Evolutionary conservation across 106 monocot genomes (phyloP).

Genomic region (Acorus gramineus): DNA sequence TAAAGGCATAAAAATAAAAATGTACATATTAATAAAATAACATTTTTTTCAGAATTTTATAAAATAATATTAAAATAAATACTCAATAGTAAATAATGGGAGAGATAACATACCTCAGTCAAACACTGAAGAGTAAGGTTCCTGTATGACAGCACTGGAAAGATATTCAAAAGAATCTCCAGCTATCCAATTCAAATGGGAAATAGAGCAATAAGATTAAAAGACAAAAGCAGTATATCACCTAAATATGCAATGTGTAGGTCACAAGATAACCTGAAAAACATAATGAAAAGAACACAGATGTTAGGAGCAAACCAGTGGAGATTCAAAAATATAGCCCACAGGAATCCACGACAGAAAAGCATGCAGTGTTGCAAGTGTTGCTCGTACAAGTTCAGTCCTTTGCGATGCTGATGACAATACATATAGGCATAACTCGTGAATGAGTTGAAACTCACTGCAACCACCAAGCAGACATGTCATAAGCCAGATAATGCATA

Average conservation of each 20-base stretch:
- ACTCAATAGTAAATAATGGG: neutral
- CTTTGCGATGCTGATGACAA: slow-evolving; percentile 79
- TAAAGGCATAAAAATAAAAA: neutral
- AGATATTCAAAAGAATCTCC: slow-evolving; percentile 83
- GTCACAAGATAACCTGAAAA: neutral
- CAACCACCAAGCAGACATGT: too few relatives aligned
- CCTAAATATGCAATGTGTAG: neutral
- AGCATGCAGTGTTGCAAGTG: slow-evolving; percentile 92
- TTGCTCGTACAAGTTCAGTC: slow-evolving; percentile 86
- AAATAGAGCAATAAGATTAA: neutral
- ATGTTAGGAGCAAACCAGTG: slow-evolving; percentile 44
- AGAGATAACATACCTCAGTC: slow-evolving; percentile 56
- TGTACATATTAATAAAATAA: neutral
- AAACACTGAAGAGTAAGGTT: slow-evolving; percentile 97
- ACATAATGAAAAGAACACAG: neutral
- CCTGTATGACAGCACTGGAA: slow-evolving; percentile 76
- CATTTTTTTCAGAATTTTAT: neutral
- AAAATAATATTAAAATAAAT: neutral
- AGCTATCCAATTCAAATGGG: slow-evolving; percentile 39
- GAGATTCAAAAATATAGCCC: slow-evolving; percentile 97
- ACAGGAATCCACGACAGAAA: slow-evolving; percentile 98
- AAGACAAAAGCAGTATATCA: too few relatives aligned
- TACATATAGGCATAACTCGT: slow-evolving; percentile 93
- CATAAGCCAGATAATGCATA: too few relatives aligned
- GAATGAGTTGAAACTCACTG: slow-evolving; percentile 99